phyloP scores from a whole-genome alignment of 2,329 filamentous ascomycete species.

The Aspergillus tamarii region DNA sequence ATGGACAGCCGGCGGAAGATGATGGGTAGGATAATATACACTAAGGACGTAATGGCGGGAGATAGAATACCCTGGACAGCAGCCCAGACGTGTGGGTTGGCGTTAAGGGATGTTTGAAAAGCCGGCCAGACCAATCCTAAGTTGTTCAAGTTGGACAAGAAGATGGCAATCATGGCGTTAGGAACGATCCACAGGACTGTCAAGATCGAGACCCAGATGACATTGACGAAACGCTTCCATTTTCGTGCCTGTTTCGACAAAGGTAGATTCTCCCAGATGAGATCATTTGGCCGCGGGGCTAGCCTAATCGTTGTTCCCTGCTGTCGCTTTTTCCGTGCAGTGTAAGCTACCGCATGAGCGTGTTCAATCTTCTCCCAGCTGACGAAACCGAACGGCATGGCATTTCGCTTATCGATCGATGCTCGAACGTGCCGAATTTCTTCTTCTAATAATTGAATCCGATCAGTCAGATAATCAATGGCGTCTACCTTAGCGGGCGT shows the following conservation, averaged over 20 bases:
- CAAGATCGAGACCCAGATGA: slow-evolving; percentile 78
- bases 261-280: slow-evolving; percentile 94
- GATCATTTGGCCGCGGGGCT: slow-evolving; percentile 83
- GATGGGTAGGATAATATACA: slow-evolving; percentile 85
- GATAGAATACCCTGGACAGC: slow-evolving; percentile 90
- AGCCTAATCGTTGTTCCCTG: slow-evolving; percentile 75
- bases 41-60: slow-evolving; percentile 81
- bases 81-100: slow-evolving; percentile 73
- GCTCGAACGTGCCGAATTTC: slow-evolving; percentile 83
- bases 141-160: slow-evolving; percentile 83
- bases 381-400: slow-evolving; percentile 90
- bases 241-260: slow-evolving; percentile 69
- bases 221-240: slow-evolving; percentile 76
- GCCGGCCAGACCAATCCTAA: slow-evolving; percentile 76
- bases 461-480: slow-evolving; percentile 86
- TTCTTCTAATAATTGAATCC: slow-evolving; percentile 79
- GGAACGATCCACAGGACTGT: slow-evolving; percentile 87
- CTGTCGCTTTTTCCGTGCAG: slow-evolving; percentile 77
- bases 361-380: slow-evolving; percentile 88
- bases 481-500: slow-evolving; percentile 80
- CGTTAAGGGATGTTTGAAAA: slow-evolving; percentile 68
- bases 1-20: slow-evolving; percentile 88
- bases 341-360: slow-evolving; percentile 84
- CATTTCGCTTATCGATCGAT: slow-evolving; percentile 82
- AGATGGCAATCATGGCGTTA: slow-evolving; percentile 93